Conservation (phyloP, 176 grass and related monocot genomes). For the Chrysopogon serrulatus region DNA sequence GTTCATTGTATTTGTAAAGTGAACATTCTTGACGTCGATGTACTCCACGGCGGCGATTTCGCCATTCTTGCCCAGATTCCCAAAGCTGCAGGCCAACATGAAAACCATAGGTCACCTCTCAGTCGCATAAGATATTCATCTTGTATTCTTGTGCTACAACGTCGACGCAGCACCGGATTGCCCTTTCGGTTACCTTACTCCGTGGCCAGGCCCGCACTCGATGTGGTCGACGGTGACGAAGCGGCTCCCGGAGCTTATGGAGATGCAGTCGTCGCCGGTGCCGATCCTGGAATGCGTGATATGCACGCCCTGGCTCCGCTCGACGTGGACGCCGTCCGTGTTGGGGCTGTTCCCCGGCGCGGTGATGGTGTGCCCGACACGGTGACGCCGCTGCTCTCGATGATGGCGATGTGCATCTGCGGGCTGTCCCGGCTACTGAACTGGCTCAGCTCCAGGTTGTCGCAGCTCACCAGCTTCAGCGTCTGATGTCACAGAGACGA, state of each 20-base stretch:
- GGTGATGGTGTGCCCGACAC: slow-evolving; percentile 18
- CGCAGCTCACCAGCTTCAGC: slow-evolving; percentile 4
- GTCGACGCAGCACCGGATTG: neutral
- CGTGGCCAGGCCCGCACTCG: slow-evolving; percentile 50
- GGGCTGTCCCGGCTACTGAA: slow-evolving; percentile 33
- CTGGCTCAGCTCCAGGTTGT: slow-evolving; percentile 4
- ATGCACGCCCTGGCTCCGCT: slow-evolving; percentile 4
- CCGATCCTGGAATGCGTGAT: neutral
- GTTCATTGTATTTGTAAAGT: slow-evolving; percentile 27
- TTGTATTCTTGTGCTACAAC: neutral
- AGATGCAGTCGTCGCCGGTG: slow-evolving; percentile 62
- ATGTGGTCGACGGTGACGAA: slow-evolving; percentile 32
- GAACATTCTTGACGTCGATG: slow-evolving; percentile 35
- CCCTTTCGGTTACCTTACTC: slow-evolving; percentile 49
- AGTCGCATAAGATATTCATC: neutral
- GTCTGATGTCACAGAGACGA: no score
- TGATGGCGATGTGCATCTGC: slow-evolving; percentile 40
- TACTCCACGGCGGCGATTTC: slow-evolving; percentile 13
- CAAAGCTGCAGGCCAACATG: slow-evolving; percentile 25
- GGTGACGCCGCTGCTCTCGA: neutral
- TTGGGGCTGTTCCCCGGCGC: slow-evolving; percentile 47
- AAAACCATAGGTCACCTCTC: neutral
- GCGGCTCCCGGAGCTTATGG: slow-evolving; percentile 27
- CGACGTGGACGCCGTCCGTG: slow-evolving; percentile 61
- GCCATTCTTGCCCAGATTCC: slow-evolving; percentile 35